These are phyloP conservation scores for Morella rubra DNA, from an alignment of 306 rosid species.

Conservation along the genomic window DNA sequence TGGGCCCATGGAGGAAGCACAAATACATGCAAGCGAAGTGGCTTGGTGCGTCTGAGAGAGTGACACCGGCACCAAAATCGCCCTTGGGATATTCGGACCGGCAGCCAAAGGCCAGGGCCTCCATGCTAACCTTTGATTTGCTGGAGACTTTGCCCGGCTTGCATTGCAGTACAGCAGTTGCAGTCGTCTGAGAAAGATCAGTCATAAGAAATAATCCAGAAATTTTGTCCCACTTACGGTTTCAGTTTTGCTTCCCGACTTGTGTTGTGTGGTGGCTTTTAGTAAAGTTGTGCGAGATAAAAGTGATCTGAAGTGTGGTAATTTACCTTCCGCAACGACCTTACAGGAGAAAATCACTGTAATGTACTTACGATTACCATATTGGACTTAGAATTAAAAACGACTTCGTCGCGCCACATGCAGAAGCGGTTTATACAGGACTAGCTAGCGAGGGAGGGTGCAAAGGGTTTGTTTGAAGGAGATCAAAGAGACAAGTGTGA, in stretches of 20 bases:
- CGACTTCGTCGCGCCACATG: no score
- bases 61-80: conserved; percentile 28
- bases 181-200: conserved; percentile 43
- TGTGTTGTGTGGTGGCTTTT: neutral
- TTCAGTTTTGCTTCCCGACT: neutral
- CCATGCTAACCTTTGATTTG: conserved; percentile 76
- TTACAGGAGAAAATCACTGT: no score
- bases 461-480: no score
- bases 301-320: neutral
- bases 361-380: no score
- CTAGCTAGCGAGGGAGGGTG: no score
- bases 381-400: no score
- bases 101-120: conserved; percentile 50
- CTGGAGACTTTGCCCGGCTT: conserved; percentile 38
- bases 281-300: neutral
- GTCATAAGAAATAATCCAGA: neutral
- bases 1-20: conserved; percentile 86
- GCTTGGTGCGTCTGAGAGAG: conserved; percentile 52
- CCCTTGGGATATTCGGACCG: conserved; percentile 27
- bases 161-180: conserved; percentile 40
- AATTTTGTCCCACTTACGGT: conserved; percentile 2
- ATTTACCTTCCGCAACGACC: no score
- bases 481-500: no score
- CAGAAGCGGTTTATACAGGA: no score
- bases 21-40: conserved; percentile 89